phyloP scores from a whole-genome alignment of 345 rosid species.

The Noccaea caerulescens region DNA sequence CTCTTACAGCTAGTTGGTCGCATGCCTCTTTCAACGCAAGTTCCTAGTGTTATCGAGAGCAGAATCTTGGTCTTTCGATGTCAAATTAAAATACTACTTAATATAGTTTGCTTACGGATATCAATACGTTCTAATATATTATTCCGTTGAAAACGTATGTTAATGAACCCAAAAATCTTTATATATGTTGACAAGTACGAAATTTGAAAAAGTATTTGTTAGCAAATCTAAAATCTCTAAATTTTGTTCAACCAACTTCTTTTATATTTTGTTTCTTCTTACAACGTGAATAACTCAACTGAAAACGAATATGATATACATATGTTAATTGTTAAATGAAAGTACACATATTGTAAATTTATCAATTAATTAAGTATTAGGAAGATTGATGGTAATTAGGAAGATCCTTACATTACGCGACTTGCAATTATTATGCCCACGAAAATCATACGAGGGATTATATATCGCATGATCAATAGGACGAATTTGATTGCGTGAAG shows the following conservation, averaged over 20 bases:
- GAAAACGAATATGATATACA: not conserved
- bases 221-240: not conserved
- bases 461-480: not conserved
- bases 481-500: conserved; percentile 35
- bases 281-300: not conserved
- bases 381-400: too few relatives aligned
- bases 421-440: too few relatives aligned
- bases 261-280: not conserved
- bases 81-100: conserved; percentile 1
- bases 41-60: conserved; percentile 33
- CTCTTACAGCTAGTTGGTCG: conserved; percentile 32
- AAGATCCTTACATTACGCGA: too few relatives aligned
- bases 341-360: not conserved
- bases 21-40: conserved; percentile 37
- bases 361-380: not conserved
- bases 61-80: conserved; percentile 36
- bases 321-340: not conserved
- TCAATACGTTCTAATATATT: not conserved
- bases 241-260: not conserved
- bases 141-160: not conserved
- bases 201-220: not conserved
- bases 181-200: not conserved
- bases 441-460: not conserved
- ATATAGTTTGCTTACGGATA: not conserved
- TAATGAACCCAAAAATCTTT: not conserved